These are phyloP conservation scores for Spencermartinsiella ligniputridi DNA, from an alignment of 1,139 yeast species.

Conservation along the genomic window DNA sequence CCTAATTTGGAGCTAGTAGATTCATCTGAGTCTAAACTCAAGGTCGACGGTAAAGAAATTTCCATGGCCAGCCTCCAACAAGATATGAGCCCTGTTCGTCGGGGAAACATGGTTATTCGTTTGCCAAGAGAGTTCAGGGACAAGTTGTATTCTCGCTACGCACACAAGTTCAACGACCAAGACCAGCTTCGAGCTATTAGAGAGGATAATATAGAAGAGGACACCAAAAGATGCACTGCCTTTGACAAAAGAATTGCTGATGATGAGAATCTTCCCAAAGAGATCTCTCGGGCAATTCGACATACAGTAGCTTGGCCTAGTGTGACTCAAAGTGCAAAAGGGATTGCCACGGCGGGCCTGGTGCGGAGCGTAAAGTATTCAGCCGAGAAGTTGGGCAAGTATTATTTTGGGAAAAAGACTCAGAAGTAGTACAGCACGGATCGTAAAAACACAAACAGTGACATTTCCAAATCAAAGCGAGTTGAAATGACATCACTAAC, in stretches of 20 bases:
- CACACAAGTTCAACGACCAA: conserved; percentile 15
- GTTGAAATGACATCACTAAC: too few species aligned
- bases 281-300: conserved; percentile 45
- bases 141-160: conserved; percentile 42
- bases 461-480: too few species aligned
- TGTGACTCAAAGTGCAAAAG: conserved; percentile 71
- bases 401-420: conserved; percentile 16
- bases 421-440: not conserved
- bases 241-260: conserved; percentile 40
- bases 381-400: conserved; percentile 55
- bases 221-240: conserved; percentile 19
- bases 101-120: conserved; percentile 38
- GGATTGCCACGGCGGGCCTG: conserved; percentile 82
- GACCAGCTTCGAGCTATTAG: conserved; percentile 7
- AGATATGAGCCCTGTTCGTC: conserved; percentile 33
- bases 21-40: conserved; percentile 12
- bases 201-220: conserved; percentile 1
- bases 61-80: conserved; percentile 32
- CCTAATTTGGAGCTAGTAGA: conserved; percentile 31
- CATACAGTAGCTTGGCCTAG: conserved; percentile 68
- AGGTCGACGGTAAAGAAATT: conserved; percentile 20
- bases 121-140: conserved; percentile 53
- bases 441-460: too few species aligned
- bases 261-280: conserved; percentile 38
- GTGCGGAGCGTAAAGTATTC: conserved; percentile 71